phyloP scores from a whole-genome alignment of 2,329 filamentous ascomycete species.

The Cercospora sp. region DNA sequence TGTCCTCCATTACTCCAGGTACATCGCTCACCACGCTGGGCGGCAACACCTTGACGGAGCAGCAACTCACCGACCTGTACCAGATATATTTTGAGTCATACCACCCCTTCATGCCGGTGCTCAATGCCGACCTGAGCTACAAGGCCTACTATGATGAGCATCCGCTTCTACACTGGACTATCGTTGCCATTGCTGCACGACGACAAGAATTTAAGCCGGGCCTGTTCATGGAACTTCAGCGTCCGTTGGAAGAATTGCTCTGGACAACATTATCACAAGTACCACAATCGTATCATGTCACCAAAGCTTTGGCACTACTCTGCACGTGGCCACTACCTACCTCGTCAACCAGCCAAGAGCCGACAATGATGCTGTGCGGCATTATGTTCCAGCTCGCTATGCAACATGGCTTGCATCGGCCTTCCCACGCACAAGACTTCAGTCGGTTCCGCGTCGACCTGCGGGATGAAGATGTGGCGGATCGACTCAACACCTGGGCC shows the following conservation, averaged over 20 bases:
- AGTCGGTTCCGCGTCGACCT: slow-evolving; percentile 67
- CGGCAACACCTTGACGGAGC: slow-evolving; percentile 45
- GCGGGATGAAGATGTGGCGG: slow-evolving; percentile 75
- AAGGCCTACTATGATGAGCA: slow-evolving; percentile 71
- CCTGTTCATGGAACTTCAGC: slow-evolving; percentile 67
- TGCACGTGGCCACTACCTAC: slow-evolving; percentile 82
- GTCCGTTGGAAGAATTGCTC: slow-evolving; percentile 66
- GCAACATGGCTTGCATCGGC: slow-evolving; percentile 77
- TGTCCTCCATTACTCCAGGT: slow-evolving; percentile 54
- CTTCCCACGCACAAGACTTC: slow-evolving; percentile 81
- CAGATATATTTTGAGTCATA: slow-evolving; percentile 74
- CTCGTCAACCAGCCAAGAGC: slow-evolving; percentile 77
- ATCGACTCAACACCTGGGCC: slow-evolving; percentile 78
- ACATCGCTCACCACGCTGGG: slow-evolving; percentile 61
- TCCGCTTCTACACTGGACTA: slow-evolving; percentile 81
- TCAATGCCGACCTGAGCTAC: slow-evolving; percentile 58
- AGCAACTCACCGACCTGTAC: slow-evolving; percentile 60
- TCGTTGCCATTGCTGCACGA: slow-evolving; percentile 72
- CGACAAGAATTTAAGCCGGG: slow-evolving; percentile 65
- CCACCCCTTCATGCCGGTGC: slow-evolving; percentile 75
- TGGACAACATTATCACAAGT: slow-evolving; percentile 78
- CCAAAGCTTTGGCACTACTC: slow-evolving; percentile 76
- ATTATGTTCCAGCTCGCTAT: slow-evolving; percentile 87
- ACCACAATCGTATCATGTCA: slow-evolving; percentile 75
- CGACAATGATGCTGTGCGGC: slow-evolving; percentile 77